A percentile compares a stretch with the other conserved stretches of the same genome.
Conservation (phyloP, 345 rosid genomes). For the Mercurialis annua region DNA sequence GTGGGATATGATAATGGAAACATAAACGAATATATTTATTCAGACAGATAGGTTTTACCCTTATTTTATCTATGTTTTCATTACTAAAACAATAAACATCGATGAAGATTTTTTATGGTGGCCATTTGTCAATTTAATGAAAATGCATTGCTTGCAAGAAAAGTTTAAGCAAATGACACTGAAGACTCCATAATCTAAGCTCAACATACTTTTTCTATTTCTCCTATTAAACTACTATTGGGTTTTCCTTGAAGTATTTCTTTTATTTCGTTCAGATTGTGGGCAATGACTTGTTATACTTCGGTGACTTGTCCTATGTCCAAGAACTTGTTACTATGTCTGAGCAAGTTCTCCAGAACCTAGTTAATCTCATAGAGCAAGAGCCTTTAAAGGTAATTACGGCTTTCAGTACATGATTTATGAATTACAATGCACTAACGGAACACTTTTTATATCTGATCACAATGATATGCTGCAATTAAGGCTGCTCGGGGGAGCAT, state of each 20-base stretch:
- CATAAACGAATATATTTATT: neutral
- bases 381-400: slow-evolving; percentile 59
- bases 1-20: neutral
- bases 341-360: slow-evolving; percentile 39
- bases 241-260: neutral
- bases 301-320: slow-evolving; percentile 56
- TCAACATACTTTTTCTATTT: neutral
- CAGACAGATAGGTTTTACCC: neutral
- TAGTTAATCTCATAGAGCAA: slow-evolving; percentile 50
- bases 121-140: neutral
- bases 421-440: neutral
- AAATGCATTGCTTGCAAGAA: neutral
- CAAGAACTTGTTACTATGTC: slow-evolving; percentile 50
- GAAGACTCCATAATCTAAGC: neutral
- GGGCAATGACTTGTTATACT: slow-evolving; percentile 58
- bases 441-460: slow-evolving; percentile 8
- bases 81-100: neutral
- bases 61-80: neutral
- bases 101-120: neutral
- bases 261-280: slow-evolving; percentile 40
- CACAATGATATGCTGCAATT: slow-evolving; percentile 25
- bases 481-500: slow-evolving; percentile 66
- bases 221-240: neutral
- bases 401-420: neutral
- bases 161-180: neutral